Evolutionary conservation across 2,329 filamentous ascomycete species (phyloP).

Genomic region (Trichocomaceae sp.): DNA sequence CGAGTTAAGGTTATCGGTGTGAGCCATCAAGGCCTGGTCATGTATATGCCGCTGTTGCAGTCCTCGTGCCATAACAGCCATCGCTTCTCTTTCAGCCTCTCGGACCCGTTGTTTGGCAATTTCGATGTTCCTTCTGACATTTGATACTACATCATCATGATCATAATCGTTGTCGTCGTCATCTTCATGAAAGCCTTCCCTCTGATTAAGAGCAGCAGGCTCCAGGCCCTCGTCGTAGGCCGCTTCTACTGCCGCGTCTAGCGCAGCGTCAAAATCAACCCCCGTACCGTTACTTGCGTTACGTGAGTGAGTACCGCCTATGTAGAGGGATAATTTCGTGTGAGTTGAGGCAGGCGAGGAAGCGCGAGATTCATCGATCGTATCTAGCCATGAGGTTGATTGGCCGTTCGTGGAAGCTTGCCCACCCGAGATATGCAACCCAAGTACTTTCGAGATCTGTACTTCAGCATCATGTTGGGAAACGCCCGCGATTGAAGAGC

Average conservation of each 20-base stretch:
- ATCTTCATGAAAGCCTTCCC: conserved; percentile 21
- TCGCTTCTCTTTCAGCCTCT: conserved; percentile 64
- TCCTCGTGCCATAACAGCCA: conserved; percentile 55
- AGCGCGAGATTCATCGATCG: conserved; percentile 80
- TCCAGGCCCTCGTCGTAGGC: conserved; percentile 91
- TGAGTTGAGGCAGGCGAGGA: conserved; percentile 74
- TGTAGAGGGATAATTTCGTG: conserved; percentile 64
- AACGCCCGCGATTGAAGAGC: conserved; percentile 37
- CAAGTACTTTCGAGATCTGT: not conserved
- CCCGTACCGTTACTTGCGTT: conserved; percentile 66
- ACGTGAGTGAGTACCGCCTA: conserved; percentile 52
- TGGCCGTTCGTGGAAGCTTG: conserved; percentile 56
- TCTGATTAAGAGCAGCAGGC: conserved; percentile 46
- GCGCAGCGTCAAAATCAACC: conserved; percentile 84
- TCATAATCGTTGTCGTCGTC: conserved; percentile 10
- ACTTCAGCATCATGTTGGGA: not conserved
- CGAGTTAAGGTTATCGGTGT: conserved; percentile 24
- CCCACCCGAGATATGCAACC: conserved; percentile 1
- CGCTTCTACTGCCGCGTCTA: conserved; percentile 92
- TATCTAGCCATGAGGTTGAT: conserved; percentile 88
- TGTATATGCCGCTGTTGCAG: conserved; percentile 48
- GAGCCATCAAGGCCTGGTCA: conserved; percentile 21
- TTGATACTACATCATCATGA: conserved; percentile 33
- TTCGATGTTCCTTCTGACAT: conserved; percentile 61
- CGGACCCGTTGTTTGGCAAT: conserved; percentile 68